Conservation (phyloP, 345 rosid genomes). For the Rhodomyrtus tomentosa region DNA sequence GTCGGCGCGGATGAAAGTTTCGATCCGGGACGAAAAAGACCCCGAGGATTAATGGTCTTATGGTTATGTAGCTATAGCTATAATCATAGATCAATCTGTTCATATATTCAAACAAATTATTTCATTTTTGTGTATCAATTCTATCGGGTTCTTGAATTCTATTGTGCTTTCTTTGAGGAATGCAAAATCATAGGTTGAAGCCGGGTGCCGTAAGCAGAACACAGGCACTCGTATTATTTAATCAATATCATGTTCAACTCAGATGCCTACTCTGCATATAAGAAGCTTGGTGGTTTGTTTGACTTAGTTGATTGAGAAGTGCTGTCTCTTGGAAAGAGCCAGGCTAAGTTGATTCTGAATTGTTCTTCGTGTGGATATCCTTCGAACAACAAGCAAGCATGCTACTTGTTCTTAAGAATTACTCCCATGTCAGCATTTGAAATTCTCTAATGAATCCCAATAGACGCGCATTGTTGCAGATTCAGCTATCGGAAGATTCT, state of each 20-base stretch:
- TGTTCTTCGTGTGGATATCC: neutral
- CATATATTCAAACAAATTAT: neutral
- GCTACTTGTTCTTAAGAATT: neutral
- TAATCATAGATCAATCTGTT: neutral
- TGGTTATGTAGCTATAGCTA: neutral
- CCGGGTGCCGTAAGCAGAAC: neutral
- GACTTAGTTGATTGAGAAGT: neutral
- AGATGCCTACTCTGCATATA: neutral
- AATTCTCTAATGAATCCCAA: neutral
- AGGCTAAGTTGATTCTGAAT: neutral
- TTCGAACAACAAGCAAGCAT: neutral
- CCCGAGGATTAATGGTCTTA: neutral
- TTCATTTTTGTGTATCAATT: neutral
- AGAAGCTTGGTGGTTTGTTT: neutral
- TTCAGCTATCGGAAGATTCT: neutral
- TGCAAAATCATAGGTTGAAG: neutral
- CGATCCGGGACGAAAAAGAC: neutral
- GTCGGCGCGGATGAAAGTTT: slow-evolving; percentile 1
- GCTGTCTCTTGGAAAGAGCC: neutral
- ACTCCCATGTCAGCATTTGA: neutral
- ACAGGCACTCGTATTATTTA: neutral
- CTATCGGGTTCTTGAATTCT: neutral
- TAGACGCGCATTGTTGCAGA: neutral
- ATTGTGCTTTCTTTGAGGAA: neutral
- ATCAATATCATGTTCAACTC: neutral